Evolutionary conservation across 495 filamentous ascomycete species (phyloP), one percentile per base, ranked within the genome.

Genomic region (Aspergillus egyptiacus): DNA sequence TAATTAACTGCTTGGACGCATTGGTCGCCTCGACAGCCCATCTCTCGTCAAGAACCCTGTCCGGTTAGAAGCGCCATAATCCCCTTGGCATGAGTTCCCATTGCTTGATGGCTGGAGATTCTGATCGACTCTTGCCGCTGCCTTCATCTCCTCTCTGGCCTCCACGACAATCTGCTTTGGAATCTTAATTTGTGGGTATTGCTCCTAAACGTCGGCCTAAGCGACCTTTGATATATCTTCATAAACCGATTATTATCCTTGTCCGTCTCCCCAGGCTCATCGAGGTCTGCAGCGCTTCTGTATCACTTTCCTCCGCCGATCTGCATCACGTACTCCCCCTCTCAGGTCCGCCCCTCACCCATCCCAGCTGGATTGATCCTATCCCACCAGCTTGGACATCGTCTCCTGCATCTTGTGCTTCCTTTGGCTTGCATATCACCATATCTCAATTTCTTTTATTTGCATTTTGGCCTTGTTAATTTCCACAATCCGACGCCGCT

Each of bases 81-180:
- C 24, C 48, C 38, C 44, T 53, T 53, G 57, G 60, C 63, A 58
- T 49, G 55, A 64, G 59, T 50, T 59, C 62, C 55, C 46, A 65
- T 65, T 68, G 62, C 60, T 65, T 56, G 52, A 64, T 55, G 60
- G 47, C 37, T 59, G 48, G 58, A 64, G 52, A 66, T 66, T 62
- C 55, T 33, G 63, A 69, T 71, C 62, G 61, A 45, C 64, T 62
- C 32, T 51, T 42, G 48, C 43, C 48, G 55, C 50, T 55, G 42
- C 53, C 53, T 56, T 45, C 53, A 34, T 51, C 53, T 47, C 47
- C 45, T 46, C 41, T 40, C 35, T 42, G 30, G 35, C 49, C 33
- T 18, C 31, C 19, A 19, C 37, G 38, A 46, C 50, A 32, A 41
- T 33, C 48, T 48, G 33, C 33, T 28, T 31, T 5, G 14, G 25